Conservation (phyloP, 345 rosid genomes). For the Populus davidiana region DNA sequence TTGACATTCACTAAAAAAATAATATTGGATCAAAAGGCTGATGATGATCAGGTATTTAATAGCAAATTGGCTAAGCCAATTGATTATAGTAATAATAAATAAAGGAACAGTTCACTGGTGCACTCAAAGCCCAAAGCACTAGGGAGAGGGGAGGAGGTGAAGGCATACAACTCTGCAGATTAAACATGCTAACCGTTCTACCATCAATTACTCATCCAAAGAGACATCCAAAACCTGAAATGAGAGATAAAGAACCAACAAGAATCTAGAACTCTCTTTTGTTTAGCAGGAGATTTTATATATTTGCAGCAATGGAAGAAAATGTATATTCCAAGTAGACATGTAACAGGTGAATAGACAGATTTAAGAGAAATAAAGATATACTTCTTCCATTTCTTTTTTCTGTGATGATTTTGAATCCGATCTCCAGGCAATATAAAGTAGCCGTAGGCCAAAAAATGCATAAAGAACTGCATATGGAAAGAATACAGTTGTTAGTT, state of each 20-base stretch:
- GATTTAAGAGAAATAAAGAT: slow-evolving; percentile 10
- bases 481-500: slow-evolving; percentile 6
- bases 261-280: not conserved
- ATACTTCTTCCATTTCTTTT: slow-evolving; percentile 97
- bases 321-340: not conserved
- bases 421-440: slow-evolving; percentile 98
- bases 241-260: not conserved
- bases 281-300: not conserved
- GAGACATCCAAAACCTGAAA: not conserved
- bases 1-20: not conserved
- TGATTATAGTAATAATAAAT: not conserved
- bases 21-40: not conserved
- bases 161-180: not conserved
- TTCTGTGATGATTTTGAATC: slow-evolving; percentile 90
- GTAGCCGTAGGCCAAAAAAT: slow-evolving; percentile 87
- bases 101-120: not conserved
- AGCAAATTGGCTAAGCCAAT: not conserved
- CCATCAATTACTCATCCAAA: not conserved
- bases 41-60: not conserved
- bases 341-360: not conserved
- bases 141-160: not conserved
- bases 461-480: slow-evolving; percentile 70
- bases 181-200: not conserved
- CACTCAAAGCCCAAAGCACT: not conserved
- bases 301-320: not conserved